Conservation (phyloP, 2,329 filamentous ascomycete genomes). For the Diplodia scrobiculata region DNA sequence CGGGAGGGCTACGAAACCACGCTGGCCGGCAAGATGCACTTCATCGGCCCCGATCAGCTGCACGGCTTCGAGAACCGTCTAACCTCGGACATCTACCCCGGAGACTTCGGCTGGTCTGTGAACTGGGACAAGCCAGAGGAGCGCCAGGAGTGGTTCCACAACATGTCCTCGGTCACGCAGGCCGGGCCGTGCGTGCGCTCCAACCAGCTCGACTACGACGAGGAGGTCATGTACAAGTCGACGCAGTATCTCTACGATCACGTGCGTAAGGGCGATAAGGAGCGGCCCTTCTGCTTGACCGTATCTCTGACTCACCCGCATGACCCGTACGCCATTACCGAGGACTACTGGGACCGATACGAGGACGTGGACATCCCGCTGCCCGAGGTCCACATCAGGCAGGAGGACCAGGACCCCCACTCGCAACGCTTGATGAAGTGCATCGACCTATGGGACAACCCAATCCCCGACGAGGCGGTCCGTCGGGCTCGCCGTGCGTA, state of each 20-base stretch:
- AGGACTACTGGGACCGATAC: slow-evolving; percentile 91
- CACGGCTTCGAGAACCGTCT: slow-evolving; percentile 91
- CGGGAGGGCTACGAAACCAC: slow-evolving; percentile 84
- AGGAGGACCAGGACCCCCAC: slow-evolving; percentile 82
- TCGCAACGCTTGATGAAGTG: slow-evolving; percentile 84
- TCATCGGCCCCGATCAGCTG: slow-evolving; percentile 84
- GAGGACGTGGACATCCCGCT: slow-evolving; percentile 84
- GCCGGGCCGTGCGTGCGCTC: slow-evolving; percentile 85
- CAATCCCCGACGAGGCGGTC: slow-evolving; percentile 83
- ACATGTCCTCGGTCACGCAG: slow-evolving; percentile 89
- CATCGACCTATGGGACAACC: slow-evolving; percentile 80
- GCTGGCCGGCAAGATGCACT: slow-evolving; percentile 95
- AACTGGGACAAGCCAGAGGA: slow-evolving; percentile 90
- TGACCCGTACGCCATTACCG: slow-evolving; percentile 90
- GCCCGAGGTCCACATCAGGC: slow-evolving; percentile 74
- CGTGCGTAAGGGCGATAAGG: slow-evolving; percentile 73
- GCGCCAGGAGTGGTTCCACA: slow-evolving; percentile 89
- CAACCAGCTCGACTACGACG: slow-evolving; percentile 94
- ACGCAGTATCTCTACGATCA: slow-evolving; percentile 89
- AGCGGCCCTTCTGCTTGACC: slow-evolving; percentile 79
- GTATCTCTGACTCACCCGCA: slow-evolving; percentile 93
- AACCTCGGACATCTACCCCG: slow-evolving; percentile 94
- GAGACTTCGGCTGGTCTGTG: slow-evolving; percentile 90
- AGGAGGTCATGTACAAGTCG: slow-evolving; percentile 91
- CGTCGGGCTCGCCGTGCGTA: slow-evolving; percentile 84